Evolutionary conservation across 306 rosid genomes (phyloP).

Genomic region (Quercus agrifolia): DNA sequence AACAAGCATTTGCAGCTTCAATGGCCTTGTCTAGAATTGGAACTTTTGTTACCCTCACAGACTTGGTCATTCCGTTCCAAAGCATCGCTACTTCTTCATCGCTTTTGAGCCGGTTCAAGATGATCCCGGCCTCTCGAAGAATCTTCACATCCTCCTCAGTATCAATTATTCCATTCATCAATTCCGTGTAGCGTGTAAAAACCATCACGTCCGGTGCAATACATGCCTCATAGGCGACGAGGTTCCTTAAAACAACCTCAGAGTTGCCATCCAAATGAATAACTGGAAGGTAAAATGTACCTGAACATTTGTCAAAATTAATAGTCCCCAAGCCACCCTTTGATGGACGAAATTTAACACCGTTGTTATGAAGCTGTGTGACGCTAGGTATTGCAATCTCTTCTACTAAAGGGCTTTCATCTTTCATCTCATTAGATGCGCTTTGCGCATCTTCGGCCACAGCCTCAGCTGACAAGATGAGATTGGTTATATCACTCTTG

Average conservation of each 20-base stretch:
- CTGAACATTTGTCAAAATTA: not conserved
- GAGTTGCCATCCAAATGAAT: constrained; percentile 1
- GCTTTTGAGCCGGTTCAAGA: not conserved
- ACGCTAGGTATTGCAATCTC: constrained; percentile 12
- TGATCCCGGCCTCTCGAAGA: not conserved
- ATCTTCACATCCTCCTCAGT: constrained; percentile 12
- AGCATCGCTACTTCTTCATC: constrained; percentile 2
- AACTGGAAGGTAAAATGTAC: not conserved
- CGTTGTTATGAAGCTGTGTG: not conserved
- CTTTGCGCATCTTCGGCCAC: not conserved
- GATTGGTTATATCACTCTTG: not conserved
- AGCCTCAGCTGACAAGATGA: not conserved
- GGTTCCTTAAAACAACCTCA: constrained; percentile 1
- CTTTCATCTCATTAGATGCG: not conserved
- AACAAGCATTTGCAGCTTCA: not conserved
- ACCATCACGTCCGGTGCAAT: not conserved
- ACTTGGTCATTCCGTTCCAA: constrained; percentile 6
- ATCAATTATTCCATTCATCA: constrained; percentile 16
- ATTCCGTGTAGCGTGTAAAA: constrained; percentile 1
- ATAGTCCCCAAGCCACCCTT: constrained; percentile 4
- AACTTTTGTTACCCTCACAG: constrained; percentile 6
- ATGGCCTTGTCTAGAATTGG: not conserved
- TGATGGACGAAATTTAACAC: not conserved
- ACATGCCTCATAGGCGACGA: constrained; percentile 15
- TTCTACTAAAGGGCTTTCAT: not conserved